Conservation (phyloP, 768 basidiomycete species). For the Pisolithus orientalis region DNA sequence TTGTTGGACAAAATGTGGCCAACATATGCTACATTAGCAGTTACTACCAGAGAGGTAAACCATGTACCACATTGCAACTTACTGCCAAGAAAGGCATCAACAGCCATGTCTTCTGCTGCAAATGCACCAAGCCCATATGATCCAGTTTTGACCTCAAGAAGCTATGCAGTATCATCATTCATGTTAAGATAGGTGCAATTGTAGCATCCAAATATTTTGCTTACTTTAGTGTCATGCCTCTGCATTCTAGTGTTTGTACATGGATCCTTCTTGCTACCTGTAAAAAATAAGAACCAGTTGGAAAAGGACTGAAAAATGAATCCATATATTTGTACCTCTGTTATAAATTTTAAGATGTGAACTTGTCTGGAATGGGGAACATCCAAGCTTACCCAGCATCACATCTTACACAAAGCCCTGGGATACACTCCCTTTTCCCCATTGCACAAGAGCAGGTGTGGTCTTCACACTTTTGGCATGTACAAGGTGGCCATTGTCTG, state of each 20-base stretch:
- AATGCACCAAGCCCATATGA: conserved; percentile 42
- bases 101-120: conserved; percentile 22
- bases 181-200: not conserved
- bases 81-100: conserved; percentile 30
- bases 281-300: not conserved
- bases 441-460: conserved; percentile 33
- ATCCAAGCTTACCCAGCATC: conserved; percentile 32
- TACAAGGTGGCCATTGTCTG: conserved; percentile 38
- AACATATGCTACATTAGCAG: conserved; percentile 32
- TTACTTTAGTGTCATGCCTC: conserved; percentile 14
- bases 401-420: conserved; percentile 42
- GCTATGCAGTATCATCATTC: conserved; percentile 17
- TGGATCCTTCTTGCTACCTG: conserved; percentile 14
- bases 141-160: conserved; percentile 30
- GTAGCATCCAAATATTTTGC: not conserved
- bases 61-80: not conserved
- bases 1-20: conserved; percentile 19
- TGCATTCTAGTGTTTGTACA: conserved; percentile 29
- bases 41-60: not conserved
- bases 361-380: not conserved
- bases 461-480: conserved; percentile 23
- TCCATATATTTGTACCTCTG: conserved; percentile 17
- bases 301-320: not conserved
- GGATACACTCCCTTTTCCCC: conserved; percentile 42
- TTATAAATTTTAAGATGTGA: not conserved